Conservation (phyloP, 306 rosid species). For the Cicer yamashitae region DNA sequence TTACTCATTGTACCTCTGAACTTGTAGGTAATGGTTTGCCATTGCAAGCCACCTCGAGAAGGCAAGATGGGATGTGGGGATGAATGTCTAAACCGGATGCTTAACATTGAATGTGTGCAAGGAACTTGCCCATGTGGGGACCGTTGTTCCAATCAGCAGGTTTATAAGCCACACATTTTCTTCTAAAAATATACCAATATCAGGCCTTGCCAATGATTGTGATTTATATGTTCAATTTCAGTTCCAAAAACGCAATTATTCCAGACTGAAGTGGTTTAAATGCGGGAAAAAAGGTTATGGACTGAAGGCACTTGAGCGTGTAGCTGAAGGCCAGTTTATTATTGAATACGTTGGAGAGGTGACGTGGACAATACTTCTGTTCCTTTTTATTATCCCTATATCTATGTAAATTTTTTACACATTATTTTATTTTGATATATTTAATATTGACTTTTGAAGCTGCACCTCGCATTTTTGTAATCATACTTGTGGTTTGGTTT, state of each 20-base stretch:
- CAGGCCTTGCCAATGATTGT: constrained; percentile 44
- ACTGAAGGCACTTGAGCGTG: constrained; percentile 70
- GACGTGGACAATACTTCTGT: constrained; percentile 38
- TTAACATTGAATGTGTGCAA: constrained; percentile 86
- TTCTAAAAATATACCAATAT: constrained; percentile 20
- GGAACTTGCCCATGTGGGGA: constrained; percentile 97
- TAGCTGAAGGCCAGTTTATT: constrained; percentile 78
- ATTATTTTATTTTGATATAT: constrained; percentile 29
- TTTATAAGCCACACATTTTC: constrained; percentile 45
- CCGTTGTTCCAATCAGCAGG: constrained; percentile 95
- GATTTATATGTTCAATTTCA: constrained; percentile 54
- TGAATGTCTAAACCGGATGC: constrained; percentile 93
- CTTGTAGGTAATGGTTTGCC: constrained; percentile 92
- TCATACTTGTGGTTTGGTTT: constrained; percentile 39
- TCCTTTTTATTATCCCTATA: constrained; percentile 26
- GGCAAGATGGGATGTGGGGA: constrained; percentile 88
- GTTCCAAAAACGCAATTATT: constrained; percentile 92
- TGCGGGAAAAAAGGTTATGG: constrained; percentile 97
- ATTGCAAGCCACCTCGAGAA: constrained; percentile 70
- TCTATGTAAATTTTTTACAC: not conserved
- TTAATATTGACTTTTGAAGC: constrained; percentile 31
- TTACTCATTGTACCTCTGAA: constrained; percentile 36
- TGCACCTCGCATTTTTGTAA: constrained; percentile 27
- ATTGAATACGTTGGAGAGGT: constrained; percentile 99
- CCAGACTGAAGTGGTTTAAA: constrained; percentile 77